A percentile compares a stretch with the other conserved stretches of the same genome.
Evolutionary conservation across 495 filamentous ascomycete species (phyloP).

Genomic region (Xylaria sp.): DNA sequence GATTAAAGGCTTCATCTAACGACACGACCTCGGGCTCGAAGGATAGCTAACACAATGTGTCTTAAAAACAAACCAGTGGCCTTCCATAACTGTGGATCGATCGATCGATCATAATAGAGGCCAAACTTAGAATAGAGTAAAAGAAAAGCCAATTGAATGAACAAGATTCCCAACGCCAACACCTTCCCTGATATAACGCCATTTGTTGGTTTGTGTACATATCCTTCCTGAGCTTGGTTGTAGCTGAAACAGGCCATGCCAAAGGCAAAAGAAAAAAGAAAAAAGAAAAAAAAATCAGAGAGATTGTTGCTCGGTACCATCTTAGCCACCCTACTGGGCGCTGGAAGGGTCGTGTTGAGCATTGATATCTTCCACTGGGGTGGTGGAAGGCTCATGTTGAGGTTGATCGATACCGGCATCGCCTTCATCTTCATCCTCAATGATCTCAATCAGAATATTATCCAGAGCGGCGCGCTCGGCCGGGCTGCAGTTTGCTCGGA

Average conservation of each 20-base stretch:
- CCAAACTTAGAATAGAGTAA: conserved; percentile 2
- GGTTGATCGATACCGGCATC: not conserved
- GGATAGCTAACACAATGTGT: not conserved
- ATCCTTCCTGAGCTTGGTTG: not conserved
- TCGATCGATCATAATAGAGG: not conserved
- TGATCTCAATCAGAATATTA: not conserved
- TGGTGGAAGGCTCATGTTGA: not conserved
- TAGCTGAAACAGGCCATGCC: not conserved
- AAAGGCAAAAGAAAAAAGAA: not conserved
- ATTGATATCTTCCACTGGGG: not conserved
- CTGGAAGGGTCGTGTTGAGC: not conserved
- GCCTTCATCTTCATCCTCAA: not conserved
- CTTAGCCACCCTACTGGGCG: not conserved
- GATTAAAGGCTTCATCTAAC: conserved; percentile 34
- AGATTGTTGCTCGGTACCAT: not conserved
- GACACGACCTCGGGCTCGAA: not conserved
- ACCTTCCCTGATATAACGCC: not conserved
- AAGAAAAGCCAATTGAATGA: not conserved
- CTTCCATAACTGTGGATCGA: not conserved
- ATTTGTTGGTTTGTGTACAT: not conserved
- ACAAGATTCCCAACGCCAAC: conserved; percentile 2
- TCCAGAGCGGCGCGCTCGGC: not conserved
- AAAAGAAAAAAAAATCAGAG: not conserved
- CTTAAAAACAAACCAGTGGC: not conserved
- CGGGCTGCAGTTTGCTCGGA: not conserved